Percentiles rank a stretch among this genome's conserved stretches.
Evolutionary conservation across 108 stramenopile genomes (phyloP).

Genomic region (Epithemia pelagica): DNA sequence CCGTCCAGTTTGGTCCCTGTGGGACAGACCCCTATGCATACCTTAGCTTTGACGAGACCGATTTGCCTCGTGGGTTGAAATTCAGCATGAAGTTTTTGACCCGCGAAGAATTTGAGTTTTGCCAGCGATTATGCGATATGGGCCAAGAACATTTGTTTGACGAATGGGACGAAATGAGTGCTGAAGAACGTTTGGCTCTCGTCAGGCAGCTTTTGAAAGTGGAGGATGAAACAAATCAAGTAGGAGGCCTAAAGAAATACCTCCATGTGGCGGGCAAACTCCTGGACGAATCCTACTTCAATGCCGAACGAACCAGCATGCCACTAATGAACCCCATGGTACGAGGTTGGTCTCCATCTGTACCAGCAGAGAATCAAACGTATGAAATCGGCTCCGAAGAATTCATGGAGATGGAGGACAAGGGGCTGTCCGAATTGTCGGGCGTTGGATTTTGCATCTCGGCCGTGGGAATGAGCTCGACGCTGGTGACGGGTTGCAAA

Average conservation of each 20-base stretch:
- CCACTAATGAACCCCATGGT: neutral
- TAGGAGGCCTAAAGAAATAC: neutral
- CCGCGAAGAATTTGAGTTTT: neutral
- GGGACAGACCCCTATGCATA: neutral
- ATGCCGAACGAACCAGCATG: neutral
- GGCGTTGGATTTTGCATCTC: neutral
- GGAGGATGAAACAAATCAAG: neutral
- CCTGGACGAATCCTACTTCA: neutral
- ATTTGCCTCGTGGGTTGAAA: neutral
- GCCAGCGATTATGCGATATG: neutral
- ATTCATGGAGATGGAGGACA: neutral
- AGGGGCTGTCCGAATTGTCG: neutral
- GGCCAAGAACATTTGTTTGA: conserved; percentile 4
- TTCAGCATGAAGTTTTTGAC: neutral
- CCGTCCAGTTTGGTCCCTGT: neutral
- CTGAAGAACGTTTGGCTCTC: neutral
- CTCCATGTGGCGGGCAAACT: neutral
- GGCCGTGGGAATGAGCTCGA: neutral
- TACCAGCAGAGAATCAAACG: neutral
- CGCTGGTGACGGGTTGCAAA: neutral
- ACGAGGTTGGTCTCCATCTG: neutral
- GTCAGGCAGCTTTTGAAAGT: neutral
- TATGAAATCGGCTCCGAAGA: neutral
- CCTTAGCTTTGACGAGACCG: neutral
- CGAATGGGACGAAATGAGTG: neutral